phyloP scores from a whole-genome alignment of 768 basidiomycete genomes.

The Tylopilus rubrobrunneus region DNA sequence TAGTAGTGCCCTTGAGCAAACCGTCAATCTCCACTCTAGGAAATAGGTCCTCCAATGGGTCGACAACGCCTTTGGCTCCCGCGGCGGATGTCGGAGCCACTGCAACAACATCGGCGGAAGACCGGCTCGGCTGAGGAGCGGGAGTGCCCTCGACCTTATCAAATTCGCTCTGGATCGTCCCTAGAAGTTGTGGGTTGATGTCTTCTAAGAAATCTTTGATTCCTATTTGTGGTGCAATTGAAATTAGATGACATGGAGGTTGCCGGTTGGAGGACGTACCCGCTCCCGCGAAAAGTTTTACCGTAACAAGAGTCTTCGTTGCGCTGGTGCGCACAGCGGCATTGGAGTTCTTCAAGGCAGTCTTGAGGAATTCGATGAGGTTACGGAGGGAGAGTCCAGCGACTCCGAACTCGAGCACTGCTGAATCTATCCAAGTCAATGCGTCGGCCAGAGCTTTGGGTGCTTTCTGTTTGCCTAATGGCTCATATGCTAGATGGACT shows the following conservation, averaged over 20 bases:
- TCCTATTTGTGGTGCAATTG: slow-evolving; percentile 43
- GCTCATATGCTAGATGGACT: slow-evolving; percentile 72
- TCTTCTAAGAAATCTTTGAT: slow-evolving; percentile 92
- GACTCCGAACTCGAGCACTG: slow-evolving; percentile 88
- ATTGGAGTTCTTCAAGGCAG: slow-evolving; percentile 86
- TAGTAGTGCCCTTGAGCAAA: slow-evolving; percentile 77
- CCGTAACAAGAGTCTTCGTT: slow-evolving; percentile 87
- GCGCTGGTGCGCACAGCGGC: slow-evolving; percentile 90
- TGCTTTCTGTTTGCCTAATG: slow-evolving; percentile 91
- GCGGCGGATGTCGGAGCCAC: slow-evolving; percentile 41
- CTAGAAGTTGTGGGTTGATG: slow-evolving; percentile 87
- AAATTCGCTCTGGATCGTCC: slow-evolving; percentile 88
- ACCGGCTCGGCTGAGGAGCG: slow-evolving; percentile 74
- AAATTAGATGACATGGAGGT: background rate
- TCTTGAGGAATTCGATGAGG: slow-evolving; percentile 89
- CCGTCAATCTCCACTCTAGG: slow-evolving; percentile 92
- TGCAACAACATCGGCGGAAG: slow-evolving; percentile 69
- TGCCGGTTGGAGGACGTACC: slow-evolving; percentile 43
- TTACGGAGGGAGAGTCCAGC: slow-evolving; percentile 76
- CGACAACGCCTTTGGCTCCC: slow-evolving; percentile 39
- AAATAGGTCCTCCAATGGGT: slow-evolving; percentile 91
- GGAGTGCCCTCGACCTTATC: slow-evolving; percentile 81
- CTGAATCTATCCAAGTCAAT: slow-evolving; percentile 80
- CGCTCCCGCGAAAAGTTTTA: slow-evolving; percentile 87
- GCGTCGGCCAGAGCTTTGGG: slow-evolving; percentile 96